These are phyloP conservation scores for Ophiorrhiza pumila DNA, from an alignment of 257 asterid species.

Conservation along the genomic window DNA sequence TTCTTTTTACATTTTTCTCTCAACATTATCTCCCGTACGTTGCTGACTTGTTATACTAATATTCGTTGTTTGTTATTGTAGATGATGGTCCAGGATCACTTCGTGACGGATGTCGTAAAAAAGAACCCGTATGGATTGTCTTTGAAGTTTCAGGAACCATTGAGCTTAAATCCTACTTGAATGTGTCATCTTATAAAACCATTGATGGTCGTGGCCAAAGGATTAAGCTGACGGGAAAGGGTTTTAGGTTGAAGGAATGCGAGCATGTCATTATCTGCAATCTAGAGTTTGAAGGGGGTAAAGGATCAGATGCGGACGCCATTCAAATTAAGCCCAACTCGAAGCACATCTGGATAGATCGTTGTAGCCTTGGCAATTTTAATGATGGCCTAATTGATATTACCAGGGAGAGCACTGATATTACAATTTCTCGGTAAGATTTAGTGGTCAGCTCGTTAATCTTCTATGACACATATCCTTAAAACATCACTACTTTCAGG, in stretches of 20 bases:
- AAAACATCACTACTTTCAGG: slow-evolving; percentile 29
- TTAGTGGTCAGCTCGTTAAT: neutral
- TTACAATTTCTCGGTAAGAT: slow-evolving; percentile 74
- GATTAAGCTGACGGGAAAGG: slow-evolving; percentile 66
- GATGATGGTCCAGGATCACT: slow-evolving; percentile 99
- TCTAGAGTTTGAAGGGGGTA: slow-evolving; percentile 58
- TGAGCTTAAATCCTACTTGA: slow-evolving; percentile 59
- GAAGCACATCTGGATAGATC: slow-evolving; percentile 82
- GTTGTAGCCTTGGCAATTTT: slow-evolving; percentile 76
- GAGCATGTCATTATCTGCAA: slow-evolving; percentile 87
- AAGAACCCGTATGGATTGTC: slow-evolving; percentile 79
- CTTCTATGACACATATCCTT: neutral
- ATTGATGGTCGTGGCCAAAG: slow-evolving; percentile 89
- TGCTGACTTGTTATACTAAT: neutral
- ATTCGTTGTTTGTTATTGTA: slow-evolving; percentile 16
- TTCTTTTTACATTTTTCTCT: neutral
- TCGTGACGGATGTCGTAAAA: slow-evolving; percentile 69
- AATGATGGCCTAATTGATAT: slow-evolving; percentile 77
- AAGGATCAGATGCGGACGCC: slow-evolving; percentile 73
- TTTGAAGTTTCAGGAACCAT: slow-evolving; percentile 84
- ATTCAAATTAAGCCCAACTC: slow-evolving; percentile 87
- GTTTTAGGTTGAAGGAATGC: slow-evolving; percentile 77
- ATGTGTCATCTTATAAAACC: slow-evolving; percentile 69
- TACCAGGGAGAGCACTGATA: slow-evolving; percentile 72
- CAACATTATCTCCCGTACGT: neutral